Percentiles rank a stretch among this genome's conserved stretches.
These are phyloP conservation scores for Backusella luteola DNA, from an alignment of 192 early-diverging fungal genomes.

Conservation along the genomic window DNA sequence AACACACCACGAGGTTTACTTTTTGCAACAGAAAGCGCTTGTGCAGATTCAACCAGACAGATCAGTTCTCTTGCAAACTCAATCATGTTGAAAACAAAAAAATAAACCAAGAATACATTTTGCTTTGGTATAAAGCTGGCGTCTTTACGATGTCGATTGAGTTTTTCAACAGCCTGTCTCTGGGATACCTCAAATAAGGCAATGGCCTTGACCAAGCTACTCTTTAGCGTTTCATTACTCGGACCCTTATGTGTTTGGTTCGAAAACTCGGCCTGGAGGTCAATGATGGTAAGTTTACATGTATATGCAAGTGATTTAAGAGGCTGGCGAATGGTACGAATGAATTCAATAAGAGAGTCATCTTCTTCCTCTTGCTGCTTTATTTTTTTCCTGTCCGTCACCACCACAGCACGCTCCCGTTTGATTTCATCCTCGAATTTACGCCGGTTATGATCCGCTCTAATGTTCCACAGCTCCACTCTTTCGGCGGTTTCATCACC, in stretches of 20 bases:
- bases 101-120: constrained; percentile 75
- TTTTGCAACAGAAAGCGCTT: constrained; percentile 3
- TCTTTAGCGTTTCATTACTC: constrained; percentile 31
- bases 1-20: neutral
- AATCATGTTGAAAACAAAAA: constrained; percentile 77
- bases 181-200: constrained; percentile 51
- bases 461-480: constrained; percentile 23
- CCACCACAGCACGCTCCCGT: constrained; percentile 6
- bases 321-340: constrained; percentile 46
- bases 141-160: constrained; percentile 35
- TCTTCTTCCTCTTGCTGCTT: constrained; percentile 22
- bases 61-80: constrained; percentile 70
- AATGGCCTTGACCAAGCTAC: constrained; percentile 47
- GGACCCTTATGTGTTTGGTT: constrained; percentile 16
- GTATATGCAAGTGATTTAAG: constrained; percentile 57
- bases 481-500: neutral
- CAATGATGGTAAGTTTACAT: constrained; percentile 52
- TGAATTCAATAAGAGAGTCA: constrained; percentile 42
- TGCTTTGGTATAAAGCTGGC: constrained; percentile 36
- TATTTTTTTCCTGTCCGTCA: neutral
- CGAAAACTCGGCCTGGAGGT: constrained; percentile 44
- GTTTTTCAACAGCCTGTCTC: constrained; percentile 37
- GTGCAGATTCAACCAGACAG: constrained; percentile 40
- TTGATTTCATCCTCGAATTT: constrained; percentile 28
- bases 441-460: constrained; percentile 24